Evolutionary conservation across 441 rosid genomes (phyloP).

Genomic region (Pelargonium australe): DNA sequence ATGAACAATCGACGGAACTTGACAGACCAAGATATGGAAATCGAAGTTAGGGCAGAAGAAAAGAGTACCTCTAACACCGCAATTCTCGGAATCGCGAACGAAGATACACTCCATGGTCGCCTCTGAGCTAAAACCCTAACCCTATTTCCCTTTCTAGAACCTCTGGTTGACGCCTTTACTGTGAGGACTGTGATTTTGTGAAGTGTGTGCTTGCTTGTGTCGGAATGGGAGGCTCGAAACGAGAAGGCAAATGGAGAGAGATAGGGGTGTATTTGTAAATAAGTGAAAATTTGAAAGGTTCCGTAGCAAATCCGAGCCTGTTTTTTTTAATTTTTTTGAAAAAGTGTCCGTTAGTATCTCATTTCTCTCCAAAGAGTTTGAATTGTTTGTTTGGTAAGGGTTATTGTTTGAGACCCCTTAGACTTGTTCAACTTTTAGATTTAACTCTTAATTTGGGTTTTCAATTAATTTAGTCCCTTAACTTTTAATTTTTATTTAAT

Average conservation of each 20-base stretch:
- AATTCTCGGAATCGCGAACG: conserved; percentile 7
- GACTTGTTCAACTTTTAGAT: too few species aligned
- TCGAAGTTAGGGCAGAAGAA: not conserved
- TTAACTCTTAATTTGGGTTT: too few species aligned
- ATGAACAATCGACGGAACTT: not conserved
- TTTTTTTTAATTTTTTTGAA: not conserved
- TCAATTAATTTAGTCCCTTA: too few species aligned
- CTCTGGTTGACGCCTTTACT: not conserved
- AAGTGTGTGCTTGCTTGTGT: not conserved
- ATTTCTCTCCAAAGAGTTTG: too few species aligned
- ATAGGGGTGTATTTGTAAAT: not conserved
- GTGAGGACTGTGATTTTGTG: not conserved
- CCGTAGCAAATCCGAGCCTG: conserved; percentile 22
- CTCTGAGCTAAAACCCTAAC: conserved; percentile 14
- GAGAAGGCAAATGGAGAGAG: not conserved
- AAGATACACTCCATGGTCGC: conserved; percentile 18
- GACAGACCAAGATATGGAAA: not conserved
- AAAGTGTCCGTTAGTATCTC: not conserved
- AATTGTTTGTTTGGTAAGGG: too few species aligned
- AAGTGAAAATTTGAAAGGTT: not conserved
- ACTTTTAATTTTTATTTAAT: too few species aligned
- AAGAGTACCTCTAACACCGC: conserved; percentile 20
- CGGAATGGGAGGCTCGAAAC: not conserved
- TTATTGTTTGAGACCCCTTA: too few species aligned
- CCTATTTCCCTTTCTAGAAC: not conserved